These are phyloP conservation scores for Jaapia argillacea DNA, from an alignment of 768 basidiomycete species.

Conservation along the genomic window DNA sequence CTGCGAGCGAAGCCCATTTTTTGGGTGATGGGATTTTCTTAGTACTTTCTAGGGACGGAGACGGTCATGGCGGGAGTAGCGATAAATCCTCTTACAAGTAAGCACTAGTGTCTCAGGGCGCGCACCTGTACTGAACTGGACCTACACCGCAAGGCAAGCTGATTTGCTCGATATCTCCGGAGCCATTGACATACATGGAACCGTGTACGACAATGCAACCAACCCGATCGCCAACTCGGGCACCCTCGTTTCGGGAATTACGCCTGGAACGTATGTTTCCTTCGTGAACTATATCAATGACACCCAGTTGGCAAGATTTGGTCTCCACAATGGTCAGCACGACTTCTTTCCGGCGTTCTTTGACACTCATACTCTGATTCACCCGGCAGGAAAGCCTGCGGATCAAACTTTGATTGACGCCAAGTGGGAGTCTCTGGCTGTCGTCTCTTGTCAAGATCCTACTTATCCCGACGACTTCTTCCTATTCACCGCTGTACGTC, in stretches of 20 bases:
- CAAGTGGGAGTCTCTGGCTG: slow-evolving; percentile 60
- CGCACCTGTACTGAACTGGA: too few relatives aligned
- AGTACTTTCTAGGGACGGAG: slow-evolving; percentile 46
- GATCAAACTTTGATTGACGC: slow-evolving; percentile 46
- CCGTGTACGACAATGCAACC: slow-evolving; percentile 41
- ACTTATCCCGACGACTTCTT: slow-evolving; percentile 55
- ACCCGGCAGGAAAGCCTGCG: slow-evolving; percentile 29
- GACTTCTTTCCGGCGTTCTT: background rate
- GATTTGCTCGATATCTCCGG: slow-evolving; percentile 46
- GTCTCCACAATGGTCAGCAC: slow-evolving; percentile 46
- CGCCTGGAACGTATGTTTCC: slow-evolving; percentile 40
- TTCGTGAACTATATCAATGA: slow-evolving; percentile 49
- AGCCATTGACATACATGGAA: slow-evolving; percentile 54
- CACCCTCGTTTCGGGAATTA: slow-evolving; percentile 33
- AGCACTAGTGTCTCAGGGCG: too few relatives aligned
- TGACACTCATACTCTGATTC: background rate
- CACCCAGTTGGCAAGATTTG: slow-evolving; percentile 47
- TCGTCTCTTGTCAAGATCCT: slow-evolving; percentile 42
- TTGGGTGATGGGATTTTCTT: slow-evolving; percentile 45
- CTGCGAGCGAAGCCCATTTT: slow-evolving; percentile 49
- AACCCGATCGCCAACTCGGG: slow-evolving; percentile 43
- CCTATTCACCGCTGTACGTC: slow-evolving; percentile 48
- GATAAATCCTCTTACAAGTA: slow-evolving; percentile 45
- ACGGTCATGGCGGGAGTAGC: slow-evolving; percentile 45
- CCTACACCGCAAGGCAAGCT: slow-evolving; percentile 49